Base-by-base conservation (phyloP, 2,329 filamentous ascomycete genomes). In the Colletotrichum sublineola region DNA sequence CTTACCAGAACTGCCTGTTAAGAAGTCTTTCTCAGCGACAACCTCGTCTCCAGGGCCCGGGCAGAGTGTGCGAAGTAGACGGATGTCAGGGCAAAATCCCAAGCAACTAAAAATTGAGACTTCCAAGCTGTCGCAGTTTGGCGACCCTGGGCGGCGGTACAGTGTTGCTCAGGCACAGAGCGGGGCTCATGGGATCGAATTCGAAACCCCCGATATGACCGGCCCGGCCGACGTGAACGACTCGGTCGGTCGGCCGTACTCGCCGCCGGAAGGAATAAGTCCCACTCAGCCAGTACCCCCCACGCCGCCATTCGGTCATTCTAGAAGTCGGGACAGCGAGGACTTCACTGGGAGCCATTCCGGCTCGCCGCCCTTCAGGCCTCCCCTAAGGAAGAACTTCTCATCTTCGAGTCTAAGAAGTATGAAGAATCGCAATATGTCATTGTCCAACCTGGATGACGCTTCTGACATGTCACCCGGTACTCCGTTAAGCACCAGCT, bases 21-120 rank as follows among this genome's bases (percentile, higher is more conserved):
- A 80, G 44, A 78, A 77, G 40, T 40, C 72, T 9, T 63, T 72
- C 29, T 55, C 46, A n/a, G 77, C 78, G 20, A 74, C 77, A 5
- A 66, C 76, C 4, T 78, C 80, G 1, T 66, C 76, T 4, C 78
- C 81, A 2, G 75, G 14, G 79, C 81, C 85, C 2, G 78, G 80
- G 0, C 82, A 82, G 76, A 86, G 90, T 52, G 93, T 97, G 63
- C 89, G 94, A 65, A 94, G 88, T 76, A 89, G 95, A 73, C 89
- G 95, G 74, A 84, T 97, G 42, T 97, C 95, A 4, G 93, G 93
- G 9, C 92, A 94, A 76, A 94, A 94, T 77, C 84, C 89, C 18
- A 95, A 93, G 79, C 93, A 95, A 77, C 85, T 98, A 63, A 97
- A 95, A 82, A 98, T 98, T 68, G 94, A 98, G 81, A 98, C 95